Conservation (phyloP, 108 stramenopile species). For the Nitzschia sp. region DNA sequence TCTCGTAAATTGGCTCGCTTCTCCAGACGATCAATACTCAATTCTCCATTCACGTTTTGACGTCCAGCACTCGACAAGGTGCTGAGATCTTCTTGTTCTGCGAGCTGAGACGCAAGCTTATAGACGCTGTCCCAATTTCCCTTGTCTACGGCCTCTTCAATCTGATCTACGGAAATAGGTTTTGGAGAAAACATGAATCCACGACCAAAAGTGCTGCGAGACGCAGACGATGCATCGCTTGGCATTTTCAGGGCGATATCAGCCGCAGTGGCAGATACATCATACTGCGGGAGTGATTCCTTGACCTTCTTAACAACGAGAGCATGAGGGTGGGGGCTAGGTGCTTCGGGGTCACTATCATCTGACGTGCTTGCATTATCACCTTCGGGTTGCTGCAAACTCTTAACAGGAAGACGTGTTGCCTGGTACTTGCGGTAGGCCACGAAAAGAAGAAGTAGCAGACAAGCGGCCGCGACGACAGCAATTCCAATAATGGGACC, state of each 20-base stretch:
- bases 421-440: not conserved
- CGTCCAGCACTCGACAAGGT: constrained; percentile 18
- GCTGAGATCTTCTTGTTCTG: constrained; percentile 27
- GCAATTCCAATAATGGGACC: constrained; percentile 12
- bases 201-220: not conserved
- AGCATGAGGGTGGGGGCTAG: not conserved
- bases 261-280: not conserved
- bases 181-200: not conserved
- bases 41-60: not conserved
- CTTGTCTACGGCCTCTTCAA: constrained; percentile 26
- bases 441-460: constrained; percentile 3
- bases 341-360: constrained; percentile 1
- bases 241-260: not conserved
- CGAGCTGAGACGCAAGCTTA: constrained; percentile 24
- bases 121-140: constrained; percentile 35
- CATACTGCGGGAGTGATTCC: not conserved
- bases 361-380: not conserved
- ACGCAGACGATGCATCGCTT: not conserved
- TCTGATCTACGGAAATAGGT: not conserved
- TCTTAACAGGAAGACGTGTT: not conserved
- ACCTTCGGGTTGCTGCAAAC: not conserved
- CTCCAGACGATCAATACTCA: not conserved
- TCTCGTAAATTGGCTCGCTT: constrained; percentile 7
- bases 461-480: not conserved
- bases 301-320: not conserved